phyloP scores from a whole-genome alignment of 768 basidiomycete species.

The Boletus vermiculosoides region DNA sequence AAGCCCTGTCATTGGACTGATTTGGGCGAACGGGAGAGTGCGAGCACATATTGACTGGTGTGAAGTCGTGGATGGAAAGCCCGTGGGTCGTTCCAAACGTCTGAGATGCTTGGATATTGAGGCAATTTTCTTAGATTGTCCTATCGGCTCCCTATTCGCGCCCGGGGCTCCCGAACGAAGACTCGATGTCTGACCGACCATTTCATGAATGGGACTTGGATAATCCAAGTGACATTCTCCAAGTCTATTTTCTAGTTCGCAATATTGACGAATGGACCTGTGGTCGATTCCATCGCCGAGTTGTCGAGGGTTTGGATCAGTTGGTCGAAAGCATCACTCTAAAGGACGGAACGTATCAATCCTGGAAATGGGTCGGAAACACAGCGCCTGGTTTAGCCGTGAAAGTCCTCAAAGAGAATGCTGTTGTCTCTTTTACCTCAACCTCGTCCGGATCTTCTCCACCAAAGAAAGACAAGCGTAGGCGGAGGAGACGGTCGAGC shows the following conservation, averaged over 20 bases:
- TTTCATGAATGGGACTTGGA: conserved; percentile 54
- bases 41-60: conserved; percentile 60
- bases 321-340: conserved; percentile 36
- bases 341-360: conserved; percentile 35
- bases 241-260: conserved; percentile 50
- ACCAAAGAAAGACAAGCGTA: conserved; percentile 31
- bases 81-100: conserved; percentile 29
- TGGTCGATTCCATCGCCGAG: conserved; percentile 39
- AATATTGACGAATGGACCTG: conserved; percentile 56
- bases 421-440: conserved; percentile 26
- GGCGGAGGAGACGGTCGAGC: conserved; percentile 30
- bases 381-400: conserved; percentile 16
- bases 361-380: conserved; percentile 50
- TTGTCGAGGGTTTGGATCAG: conserved; percentile 39
- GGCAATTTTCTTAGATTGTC: conserved; percentile 37
- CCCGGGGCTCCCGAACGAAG: conserved; percentile 8
- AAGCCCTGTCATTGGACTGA: conserved; percentile 51
- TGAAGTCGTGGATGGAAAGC: conserved; percentile 31
- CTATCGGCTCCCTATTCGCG: conserved; percentile 48
- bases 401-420: conserved; percentile 39
- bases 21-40: conserved; percentile 53
- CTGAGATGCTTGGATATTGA: neutral
- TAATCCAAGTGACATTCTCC: conserved; percentile 42
- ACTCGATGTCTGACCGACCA: conserved; percentile 17
- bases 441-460: conserved; percentile 29